Evolutionary conservation across 345 rosid species (phyloP).

Genomic region (Abelmoschus esculentus): DNA sequence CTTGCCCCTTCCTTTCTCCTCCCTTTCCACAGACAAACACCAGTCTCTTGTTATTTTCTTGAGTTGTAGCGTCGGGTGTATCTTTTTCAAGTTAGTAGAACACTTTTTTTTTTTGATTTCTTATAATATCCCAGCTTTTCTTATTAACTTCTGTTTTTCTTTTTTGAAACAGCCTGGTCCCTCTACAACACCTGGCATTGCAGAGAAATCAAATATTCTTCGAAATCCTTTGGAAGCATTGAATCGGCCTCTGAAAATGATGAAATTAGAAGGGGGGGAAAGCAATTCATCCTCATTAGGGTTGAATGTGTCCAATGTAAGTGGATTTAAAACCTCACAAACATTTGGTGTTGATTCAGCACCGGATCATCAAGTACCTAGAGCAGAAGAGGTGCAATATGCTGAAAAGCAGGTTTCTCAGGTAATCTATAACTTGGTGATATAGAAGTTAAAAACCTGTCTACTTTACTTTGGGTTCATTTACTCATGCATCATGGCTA

Average conservation of each 20-base stretch:
- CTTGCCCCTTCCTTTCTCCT: neutral
- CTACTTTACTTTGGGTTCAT: constrained; percentile 8
- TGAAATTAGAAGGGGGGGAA: constrained; percentile 50
- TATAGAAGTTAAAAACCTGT: neutral
- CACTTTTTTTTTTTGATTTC: neutral
- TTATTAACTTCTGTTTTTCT: constrained; percentile 19
- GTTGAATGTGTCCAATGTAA: constrained; percentile 15
- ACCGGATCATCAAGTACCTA: constrained; percentile 26
- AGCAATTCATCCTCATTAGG: constrained; percentile 20
- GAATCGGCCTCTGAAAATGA: constrained; percentile 46
- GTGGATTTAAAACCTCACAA: constrained; percentile 30
- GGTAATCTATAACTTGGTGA: constrained; percentile 25
- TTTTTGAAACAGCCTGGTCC: constrained; percentile 43
- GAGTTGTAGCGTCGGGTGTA: neutral
- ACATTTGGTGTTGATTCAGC: constrained; percentile 27
- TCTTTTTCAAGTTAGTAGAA: neutral
- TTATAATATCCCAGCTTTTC: neutral
- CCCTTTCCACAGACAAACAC: neutral
- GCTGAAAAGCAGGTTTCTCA: constrained; percentile 36
- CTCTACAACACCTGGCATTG: constrained; percentile 38
- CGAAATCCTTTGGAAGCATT: constrained; percentile 36
- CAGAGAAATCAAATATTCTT: constrained; percentile 30
- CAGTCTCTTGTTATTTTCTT: neutral
- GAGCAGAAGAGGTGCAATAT: constrained; percentile 34
- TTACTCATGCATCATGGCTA: neutral